Base-by-base conservation (phyloP, 495 filamentous ascomycete species). In the Penicillium simplicissimum region DNA sequence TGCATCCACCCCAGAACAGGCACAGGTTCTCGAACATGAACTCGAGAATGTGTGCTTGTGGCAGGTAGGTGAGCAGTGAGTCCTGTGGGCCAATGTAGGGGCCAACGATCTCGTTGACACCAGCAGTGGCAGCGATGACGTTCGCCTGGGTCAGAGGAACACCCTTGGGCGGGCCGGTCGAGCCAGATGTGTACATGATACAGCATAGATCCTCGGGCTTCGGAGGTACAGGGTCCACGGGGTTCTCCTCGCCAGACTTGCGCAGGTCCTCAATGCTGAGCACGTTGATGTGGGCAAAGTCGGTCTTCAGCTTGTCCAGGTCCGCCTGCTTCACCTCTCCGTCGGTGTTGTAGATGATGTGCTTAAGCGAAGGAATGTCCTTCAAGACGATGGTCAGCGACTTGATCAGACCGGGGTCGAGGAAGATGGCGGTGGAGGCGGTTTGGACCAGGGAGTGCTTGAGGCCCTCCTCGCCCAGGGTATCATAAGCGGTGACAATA, bases 171-270 rank as follows among this genome's bases (percentile, higher is more conserved):
- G 93, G 85, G 52, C 95, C 95, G 5, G 95, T 98, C n/a, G 94
- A 96, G 45, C 95, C 95, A 34, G 95, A 98, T 2, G 95, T 98
- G 81, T 98, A 98, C 95, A 98, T 98, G 74, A 98, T 96, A 73
- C 95, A 97, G 83, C 90, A 95, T 13, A 98, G 85, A 72, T 97
- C 94, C 52, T 97, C 91, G 2, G 91, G 83, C 28, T 80, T 75
- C 4, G 95, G 93, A 40, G 92, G 89, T 17, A 91, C 87, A 17
- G 91, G 85, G 9, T 97, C 93, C 48, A 87, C 85, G 9, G 84
- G 87, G 70, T 96, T 95, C 62, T 91, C 87, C 74, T 92, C 84
- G 67, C 95, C 95, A 45, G 90, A 78, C 76, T 95, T 87, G 62
- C 85, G 75, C 60, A 98, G 78, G 42, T 97, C 92, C 55, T 96